Evolutionary conservation across 768 basidiomycete species (phyloP), one percentile per base, ranked within the genome.

Genomic region (Mycena sanguinolenta): DNA sequence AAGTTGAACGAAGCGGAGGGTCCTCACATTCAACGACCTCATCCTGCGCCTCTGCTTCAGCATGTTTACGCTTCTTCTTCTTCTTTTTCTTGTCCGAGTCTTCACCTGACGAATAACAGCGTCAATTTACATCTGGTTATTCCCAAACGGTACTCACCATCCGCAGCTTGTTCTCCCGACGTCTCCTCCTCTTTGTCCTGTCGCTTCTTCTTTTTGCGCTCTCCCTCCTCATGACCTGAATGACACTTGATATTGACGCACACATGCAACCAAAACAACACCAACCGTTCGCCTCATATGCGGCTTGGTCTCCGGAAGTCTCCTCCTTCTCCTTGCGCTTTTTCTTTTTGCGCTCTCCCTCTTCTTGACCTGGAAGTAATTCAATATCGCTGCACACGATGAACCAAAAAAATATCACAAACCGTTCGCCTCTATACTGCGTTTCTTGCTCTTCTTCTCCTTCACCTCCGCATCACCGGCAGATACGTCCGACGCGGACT

Each of bases 31-130:
- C 75, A 28, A 34, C 36, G 28, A 3, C 77, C 44, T 13, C 14
- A 0, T 17, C 53, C 82, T 82, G 73, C 83, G 86, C 74, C 79
- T 81, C 79, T 82, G 84, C 58, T 81, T 80, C 78, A 82, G 82
- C 69, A 13, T 68, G 67, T 82, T 83, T 67, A 82, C 80, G 57
- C 77, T 78, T 55, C 72, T 61, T 66, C 57, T 66, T 71, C 72
- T 60, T 66, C 57, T 66, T 71, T 61, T 76, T 71, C 60, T 71
- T 69, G 17, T 71, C 54, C 13, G 68, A 67, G 44, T 50, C 58
- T 46, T 58, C 60, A 21, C n/a, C 49, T 59, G 32, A 63, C 21
- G 32, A 42, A 54, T 63, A 39, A 34, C 4, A 28, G 14, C 25
- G n/a, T 63, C 27, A 58, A 36, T 25, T 14, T 16, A 55, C 46